These are phyloP conservation scores for Boehmeria nivea DNA, from an alignment of 306 rosid species.

Conservation along the genomic window DNA sequence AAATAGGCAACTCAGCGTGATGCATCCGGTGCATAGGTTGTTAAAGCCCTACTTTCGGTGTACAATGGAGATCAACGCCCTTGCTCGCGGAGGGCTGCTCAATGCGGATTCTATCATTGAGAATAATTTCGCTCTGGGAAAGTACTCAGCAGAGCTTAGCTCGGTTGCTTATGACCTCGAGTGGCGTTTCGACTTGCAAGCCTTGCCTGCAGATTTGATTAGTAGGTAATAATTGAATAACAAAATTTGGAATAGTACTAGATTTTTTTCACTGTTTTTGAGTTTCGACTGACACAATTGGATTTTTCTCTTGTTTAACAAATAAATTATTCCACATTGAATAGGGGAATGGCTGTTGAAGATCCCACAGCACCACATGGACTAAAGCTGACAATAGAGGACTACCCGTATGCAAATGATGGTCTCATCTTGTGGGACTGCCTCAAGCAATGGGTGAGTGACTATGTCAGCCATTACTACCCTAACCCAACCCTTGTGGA, in stretches of 20 bases:
- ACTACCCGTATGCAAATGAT: conserved; percentile 72
- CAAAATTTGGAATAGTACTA: conserved; percentile 24
- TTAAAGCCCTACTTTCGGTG: conserved; percentile 75
- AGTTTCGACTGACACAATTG: too few species aligned
- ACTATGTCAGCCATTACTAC: conserved; percentile 53
- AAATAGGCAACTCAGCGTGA: conserved; percentile 65
- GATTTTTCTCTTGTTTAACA: too few species aligned
- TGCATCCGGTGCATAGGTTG: conserved; percentile 75
- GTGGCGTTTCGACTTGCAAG: conserved; percentile 63
- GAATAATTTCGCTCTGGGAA: conserved; percentile 32
- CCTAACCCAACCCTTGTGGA: conserved; percentile 31
- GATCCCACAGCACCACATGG: conserved; percentile 64
- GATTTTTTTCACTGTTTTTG: too few species aligned
- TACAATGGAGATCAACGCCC: conserved; percentile 83
- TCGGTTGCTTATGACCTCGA: conserved; percentile 51
- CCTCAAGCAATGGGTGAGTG: conserved; percentile 55
- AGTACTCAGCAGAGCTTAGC: conserved; percentile 45
- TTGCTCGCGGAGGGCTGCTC: conserved; percentile 57
- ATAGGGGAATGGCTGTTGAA: conserved; percentile 57
- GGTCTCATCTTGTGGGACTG: conserved; percentile 60
- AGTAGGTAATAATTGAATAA: too few species aligned
- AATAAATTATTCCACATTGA: too few species aligned
- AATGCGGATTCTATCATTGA: conserved; percentile 58
- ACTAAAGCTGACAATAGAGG: conserved; percentile 44
- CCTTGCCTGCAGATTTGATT: conserved; percentile 66